phyloP scores from a whole-genome alignment of 2,329 filamentous ascomycete genomes.

The Ophiocordyceps camponoti-saundersi region DNA sequence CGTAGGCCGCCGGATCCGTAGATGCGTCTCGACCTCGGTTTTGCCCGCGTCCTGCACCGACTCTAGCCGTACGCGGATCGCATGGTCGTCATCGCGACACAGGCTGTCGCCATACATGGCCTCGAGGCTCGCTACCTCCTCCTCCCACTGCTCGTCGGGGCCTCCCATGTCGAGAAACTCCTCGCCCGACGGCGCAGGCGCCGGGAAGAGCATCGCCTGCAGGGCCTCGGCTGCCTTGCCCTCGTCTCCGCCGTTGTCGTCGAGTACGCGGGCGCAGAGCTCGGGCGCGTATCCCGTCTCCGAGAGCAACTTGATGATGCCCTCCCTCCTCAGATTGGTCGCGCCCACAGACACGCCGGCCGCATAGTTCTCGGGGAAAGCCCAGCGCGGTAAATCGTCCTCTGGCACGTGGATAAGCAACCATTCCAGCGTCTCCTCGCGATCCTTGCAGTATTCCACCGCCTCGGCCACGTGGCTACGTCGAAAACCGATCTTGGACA shows the following conservation, averaged over 20 bases:
- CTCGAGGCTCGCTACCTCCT: conserved; percentile 70
- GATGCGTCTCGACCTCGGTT: conserved; percentile 31
- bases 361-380: conserved; percentile 77
- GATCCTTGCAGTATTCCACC: conserved; percentile 70
- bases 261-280: conserved; percentile 62
- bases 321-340: conserved; percentile 65
- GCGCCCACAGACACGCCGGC: conserved; percentile 79
- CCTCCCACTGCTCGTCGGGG: conserved; percentile 56
- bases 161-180: conserved; percentile 30
- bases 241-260: conserved; percentile 56
- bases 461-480: conserved; percentile 80
- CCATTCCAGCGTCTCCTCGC: conserved; percentile 90
- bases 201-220: conserved; percentile 33
- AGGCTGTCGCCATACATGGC: conserved; percentile 73
- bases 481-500: conserved; percentile 72
- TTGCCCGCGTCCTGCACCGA: conserved; percentile 32
- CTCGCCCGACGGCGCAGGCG: conserved; percentile 11
- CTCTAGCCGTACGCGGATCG: conserved; percentile 55
- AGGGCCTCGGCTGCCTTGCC: conserved; percentile 60
- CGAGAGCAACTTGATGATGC: conserved; percentile 64
- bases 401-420: conserved; percentile 92
- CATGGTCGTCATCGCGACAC: conserved; percentile 36
- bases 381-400: conserved; percentile 87
- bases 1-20: conserved; percentile 55
- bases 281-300: conserved; percentile 74